Evolutionary conservation across 2,329 filamentous ascomycete species (phyloP).

Genomic region (Xylariaceae sp.): DNA sequence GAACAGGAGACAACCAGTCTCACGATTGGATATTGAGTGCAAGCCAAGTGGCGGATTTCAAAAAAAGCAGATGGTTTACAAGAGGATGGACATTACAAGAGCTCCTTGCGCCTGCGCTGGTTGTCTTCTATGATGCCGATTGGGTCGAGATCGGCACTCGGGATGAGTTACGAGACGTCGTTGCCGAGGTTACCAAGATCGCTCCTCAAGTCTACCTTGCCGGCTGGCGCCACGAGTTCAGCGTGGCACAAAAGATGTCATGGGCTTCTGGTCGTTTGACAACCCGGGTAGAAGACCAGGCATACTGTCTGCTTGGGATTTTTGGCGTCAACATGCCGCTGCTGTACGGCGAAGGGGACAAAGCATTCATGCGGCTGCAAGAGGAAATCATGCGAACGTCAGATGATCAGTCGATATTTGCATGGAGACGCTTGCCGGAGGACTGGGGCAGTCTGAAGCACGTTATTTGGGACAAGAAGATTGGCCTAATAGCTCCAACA

Average conservation of each 20-base stretch:
- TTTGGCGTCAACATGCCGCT: too few relatives aligned
- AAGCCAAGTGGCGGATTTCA: too few relatives aligned
- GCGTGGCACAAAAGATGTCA: conserved; percentile 10
- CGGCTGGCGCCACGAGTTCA: too few relatives aligned
- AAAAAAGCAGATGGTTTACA: neutral
- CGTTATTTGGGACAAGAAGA: too few relatives aligned
- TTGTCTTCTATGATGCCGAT: neutral
- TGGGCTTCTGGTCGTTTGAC: conserved; percentile 7
- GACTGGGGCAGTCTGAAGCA: too few relatives aligned
- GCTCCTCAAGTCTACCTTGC: too few relatives aligned
- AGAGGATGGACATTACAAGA: too few relatives aligned
- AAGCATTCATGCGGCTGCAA: conserved; percentile 5
- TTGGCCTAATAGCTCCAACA: too few relatives aligned
- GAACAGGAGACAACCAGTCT: neutral
- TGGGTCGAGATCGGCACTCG: neutral
- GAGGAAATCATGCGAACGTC: conserved; percentile 7
- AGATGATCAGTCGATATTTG: conserved; percentile 7
- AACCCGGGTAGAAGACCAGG: conserved; percentile 7
- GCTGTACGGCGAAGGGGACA: too few relatives aligned
- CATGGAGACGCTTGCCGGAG: too few relatives aligned
- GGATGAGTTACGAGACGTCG: neutral
- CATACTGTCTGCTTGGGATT: too few relatives aligned
- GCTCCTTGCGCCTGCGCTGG: neutral
- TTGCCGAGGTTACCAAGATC: neutral
- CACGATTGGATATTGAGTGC: too few relatives aligned